These are phyloP conservation scores for Epichloe aotearoae DNA, from an alignment of 2,329 filamentous ascomycete species.

Conservation along the genomic window DNA sequence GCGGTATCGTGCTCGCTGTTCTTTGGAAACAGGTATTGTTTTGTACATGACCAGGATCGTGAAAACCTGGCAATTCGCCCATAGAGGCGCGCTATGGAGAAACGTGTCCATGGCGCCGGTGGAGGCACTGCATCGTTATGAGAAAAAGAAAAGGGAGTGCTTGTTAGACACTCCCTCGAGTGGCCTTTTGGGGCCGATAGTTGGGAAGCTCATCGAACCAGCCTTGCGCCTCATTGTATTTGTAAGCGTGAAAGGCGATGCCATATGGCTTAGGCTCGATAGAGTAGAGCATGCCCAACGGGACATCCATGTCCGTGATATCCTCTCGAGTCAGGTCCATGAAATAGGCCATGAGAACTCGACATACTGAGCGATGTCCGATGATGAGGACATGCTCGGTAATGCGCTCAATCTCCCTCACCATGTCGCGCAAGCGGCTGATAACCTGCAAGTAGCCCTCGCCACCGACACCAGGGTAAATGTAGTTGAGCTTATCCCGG, in stretches of 20 bases:
- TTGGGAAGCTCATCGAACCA: slow-evolving; percentile 81
- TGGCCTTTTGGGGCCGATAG: slow-evolving; percentile 55
- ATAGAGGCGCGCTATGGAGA: not conserved
- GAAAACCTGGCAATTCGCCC: not conserved
- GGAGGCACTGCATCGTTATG: not conserved
- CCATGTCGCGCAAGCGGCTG: slow-evolving; percentile 86
- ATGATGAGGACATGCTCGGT: slow-evolving; percentile 90
- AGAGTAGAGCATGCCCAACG: slow-evolving; percentile 84
- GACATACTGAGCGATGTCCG: slow-evolving; percentile 80
- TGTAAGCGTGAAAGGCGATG: slow-evolving; percentile 91
- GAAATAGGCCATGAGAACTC: slow-evolving; percentile 92
- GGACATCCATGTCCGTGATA: slow-evolving; percentile 88
- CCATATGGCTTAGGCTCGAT: slow-evolving; percentile 97
- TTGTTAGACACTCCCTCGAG: slow-evolving; percentile 13
- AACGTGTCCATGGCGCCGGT: not conserved
- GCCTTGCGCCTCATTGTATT: slow-evolving; percentile 63
- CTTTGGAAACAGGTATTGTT: not conserved
- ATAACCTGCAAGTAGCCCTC: slow-evolving; percentile 97
- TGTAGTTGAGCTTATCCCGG: slow-evolving; percentile 84
- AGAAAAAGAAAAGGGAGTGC: not conserved
- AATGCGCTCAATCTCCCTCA: slow-evolving; percentile 96
- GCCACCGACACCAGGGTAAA: slow-evolving; percentile 89
- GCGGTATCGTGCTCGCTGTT: not conserved
- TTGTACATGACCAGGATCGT: slow-evolving; percentile 3
- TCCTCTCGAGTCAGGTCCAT: slow-evolving; percentile 82